Conservation (phyloP, 75 land plant species). For the Pinus taeda region DNA sequence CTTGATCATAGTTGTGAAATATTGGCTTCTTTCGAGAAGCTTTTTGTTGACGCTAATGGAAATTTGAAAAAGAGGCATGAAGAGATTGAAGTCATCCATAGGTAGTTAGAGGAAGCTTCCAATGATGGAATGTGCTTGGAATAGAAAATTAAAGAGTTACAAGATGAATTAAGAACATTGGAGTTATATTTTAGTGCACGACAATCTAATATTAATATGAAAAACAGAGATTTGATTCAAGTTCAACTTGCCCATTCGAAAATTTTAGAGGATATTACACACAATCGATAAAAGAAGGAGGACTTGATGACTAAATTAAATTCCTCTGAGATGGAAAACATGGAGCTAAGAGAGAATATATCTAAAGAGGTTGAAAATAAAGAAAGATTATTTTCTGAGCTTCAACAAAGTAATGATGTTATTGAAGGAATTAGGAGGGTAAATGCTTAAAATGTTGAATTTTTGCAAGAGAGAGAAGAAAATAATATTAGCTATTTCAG, state of each 20-base stretch:
- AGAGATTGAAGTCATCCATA: constrained; percentile 19
- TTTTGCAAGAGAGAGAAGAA: constrained; percentile 11
- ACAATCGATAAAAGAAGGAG: constrained; percentile 17
- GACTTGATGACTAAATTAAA: background rate
- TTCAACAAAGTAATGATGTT: constrained; percentile 13
- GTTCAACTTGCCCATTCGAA: constrained; percentile 22
- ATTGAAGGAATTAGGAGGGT: constrained; percentile 4
- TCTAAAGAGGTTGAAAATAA: background rate
- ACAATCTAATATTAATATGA: constrained; percentile 18
- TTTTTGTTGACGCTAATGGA: constrained; percentile 9
- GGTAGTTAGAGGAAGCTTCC: constrained; percentile 12
- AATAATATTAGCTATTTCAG: background rate
- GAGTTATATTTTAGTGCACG: constrained; percentile 20
- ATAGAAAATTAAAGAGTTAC: constrained; percentile 22
- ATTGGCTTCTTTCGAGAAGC: constrained; percentile 6
- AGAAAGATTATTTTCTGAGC: constrained; percentile 11
- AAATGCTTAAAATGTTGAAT: constrained; percentile 1
- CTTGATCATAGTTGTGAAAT: constrained; percentile 10
- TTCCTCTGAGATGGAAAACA: constrained; percentile 30
- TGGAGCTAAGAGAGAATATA: constrained; percentile 4
- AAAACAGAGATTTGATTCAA: constrained; percentile 14
- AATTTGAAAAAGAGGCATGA: constrained; percentile 11
- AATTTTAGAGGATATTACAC: constrained; percentile 15
- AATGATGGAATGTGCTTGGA: background rate
- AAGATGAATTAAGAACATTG: constrained; percentile 14